phyloP scores from a whole-genome alignment of 148 eudicot species.

The Vaccinium darrowii region DNA sequence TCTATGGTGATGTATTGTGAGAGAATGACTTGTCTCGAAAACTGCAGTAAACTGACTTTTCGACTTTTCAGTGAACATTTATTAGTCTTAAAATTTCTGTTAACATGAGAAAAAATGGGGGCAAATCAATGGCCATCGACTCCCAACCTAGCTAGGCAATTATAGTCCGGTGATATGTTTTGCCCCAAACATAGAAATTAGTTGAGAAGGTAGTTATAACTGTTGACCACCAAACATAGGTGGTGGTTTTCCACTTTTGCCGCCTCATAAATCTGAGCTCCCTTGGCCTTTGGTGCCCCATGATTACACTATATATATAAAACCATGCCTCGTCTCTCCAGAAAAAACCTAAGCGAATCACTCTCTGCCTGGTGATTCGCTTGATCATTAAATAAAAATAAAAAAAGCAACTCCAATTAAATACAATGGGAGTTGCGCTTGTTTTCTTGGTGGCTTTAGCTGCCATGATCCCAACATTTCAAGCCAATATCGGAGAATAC shows the following conservation, averaged over 20 bases:
- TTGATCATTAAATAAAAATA: background rate
- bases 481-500: slow-evolving; percentile 16
- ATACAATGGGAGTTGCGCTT: background rate
- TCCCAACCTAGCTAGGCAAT: background rate
- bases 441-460: slow-evolving; percentile 14
- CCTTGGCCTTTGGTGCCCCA: background rate
- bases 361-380: slow-evolving; percentile 5
- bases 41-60: too few species aligned
- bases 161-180: background rate
- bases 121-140: too few species aligned
- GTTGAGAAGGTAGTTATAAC: background rate
- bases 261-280: background rate
- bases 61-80: too few species aligned
- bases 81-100: too few species aligned
- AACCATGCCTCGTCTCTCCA: background rate
- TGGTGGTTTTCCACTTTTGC: background rate
- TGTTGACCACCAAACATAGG: background rate
- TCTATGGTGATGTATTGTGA: too few species aligned
- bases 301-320: too few species aligned
- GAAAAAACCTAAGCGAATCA: slow-evolving; percentile 12
- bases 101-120: too few species aligned
- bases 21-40: too few species aligned
- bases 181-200: background rate
- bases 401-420: background rate
- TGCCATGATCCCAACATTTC: slow-evolving; percentile 9